These are phyloP conservation scores for Ambrosiella xylebori DNA, from an alignment of 2,329 filamentous ascomycete species.

Conservation along the genomic window DNA sequence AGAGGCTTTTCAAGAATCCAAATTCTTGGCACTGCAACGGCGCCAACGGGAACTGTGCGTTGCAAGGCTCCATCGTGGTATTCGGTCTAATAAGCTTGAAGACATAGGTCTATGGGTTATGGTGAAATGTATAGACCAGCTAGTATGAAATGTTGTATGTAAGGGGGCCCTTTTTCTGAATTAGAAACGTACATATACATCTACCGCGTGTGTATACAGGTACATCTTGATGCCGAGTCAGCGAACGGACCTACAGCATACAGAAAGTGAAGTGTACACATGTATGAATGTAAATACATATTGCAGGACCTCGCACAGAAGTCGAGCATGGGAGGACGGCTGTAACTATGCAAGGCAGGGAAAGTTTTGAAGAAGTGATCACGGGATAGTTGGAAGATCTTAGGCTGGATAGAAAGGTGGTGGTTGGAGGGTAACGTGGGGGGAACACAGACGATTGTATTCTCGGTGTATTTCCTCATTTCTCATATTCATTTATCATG, in stretches of 20 bases:
- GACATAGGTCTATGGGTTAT: not conserved
- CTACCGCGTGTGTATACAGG: too few species aligned
- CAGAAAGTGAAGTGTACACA: too few species aligned
- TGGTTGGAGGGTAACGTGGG: not conserved
- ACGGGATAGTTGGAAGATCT: not conserved
- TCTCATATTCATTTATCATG: too few species aligned
- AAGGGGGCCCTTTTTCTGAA: too few species aligned
- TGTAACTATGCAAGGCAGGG: not conserved
- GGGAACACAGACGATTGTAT: not conserved
- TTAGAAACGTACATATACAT: too few species aligned
- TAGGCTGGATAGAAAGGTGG: not conserved
- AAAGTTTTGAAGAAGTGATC: not conserved
- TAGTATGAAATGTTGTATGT: too few species aligned
- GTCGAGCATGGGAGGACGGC: not conserved
- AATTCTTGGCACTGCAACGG: conserved; percentile 1
- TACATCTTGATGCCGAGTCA: too few species aligned
- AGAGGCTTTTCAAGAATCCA: not conserved
- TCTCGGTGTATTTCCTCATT: not conserved
- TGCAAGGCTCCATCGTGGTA: not conserved
- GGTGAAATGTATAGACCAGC: too few species aligned
- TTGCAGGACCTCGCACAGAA: too few species aligned
- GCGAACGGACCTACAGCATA: too few species aligned
- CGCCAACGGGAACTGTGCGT: not conserved
- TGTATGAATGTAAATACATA: too few species aligned
- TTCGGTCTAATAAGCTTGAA: not conserved